These are phyloP conservation scores for Sporothrix mexicana DNA, from an alignment of 2,329 filamentous ascomycete genomes.

Conservation along the genomic window DNA sequence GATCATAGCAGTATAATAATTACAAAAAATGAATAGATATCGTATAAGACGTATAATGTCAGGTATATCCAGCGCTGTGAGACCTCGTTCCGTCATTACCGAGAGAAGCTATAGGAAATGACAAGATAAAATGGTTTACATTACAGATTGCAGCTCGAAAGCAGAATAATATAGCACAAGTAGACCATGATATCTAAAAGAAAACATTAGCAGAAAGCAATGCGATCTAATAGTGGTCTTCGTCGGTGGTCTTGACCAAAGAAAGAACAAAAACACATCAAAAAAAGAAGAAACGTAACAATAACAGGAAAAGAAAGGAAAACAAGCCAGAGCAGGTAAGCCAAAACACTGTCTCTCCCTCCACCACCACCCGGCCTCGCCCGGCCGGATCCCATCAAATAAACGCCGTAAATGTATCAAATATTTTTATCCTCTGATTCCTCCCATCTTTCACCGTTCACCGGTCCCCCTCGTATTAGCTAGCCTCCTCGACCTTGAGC, in stretches of 20 bases:
- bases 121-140: not conserved
- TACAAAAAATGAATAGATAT: not conserved
- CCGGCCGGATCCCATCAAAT: not conserved
- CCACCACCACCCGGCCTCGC: not conserved
- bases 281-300: not conserved
- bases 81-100: not conserved
- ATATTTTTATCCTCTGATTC: not conserved
- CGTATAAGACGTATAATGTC: not conserved
- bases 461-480: not conserved
- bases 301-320: too few species aligned
- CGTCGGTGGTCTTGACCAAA: not conserved
- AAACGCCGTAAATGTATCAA: slow-evolving; percentile 23
- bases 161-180: not conserved
- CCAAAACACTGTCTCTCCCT: not conserved
- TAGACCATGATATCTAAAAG: slow-evolving; percentile 1
- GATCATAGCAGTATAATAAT: not conserved
- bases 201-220: slow-evolving; percentile 19
- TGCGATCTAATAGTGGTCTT: slow-evolving; percentile 15
- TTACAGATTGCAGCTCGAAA: slow-evolving; percentile 10
- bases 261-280: not conserved
- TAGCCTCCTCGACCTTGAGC: slow-evolving; percentile 27
- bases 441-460: not conserved
- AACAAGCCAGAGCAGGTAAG: too few species aligned
- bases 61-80: not conserved
- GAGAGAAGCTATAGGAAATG: not conserved